Conservation (phyloP, 306 rosid species). For the Prosopis cineraria region DNA sequence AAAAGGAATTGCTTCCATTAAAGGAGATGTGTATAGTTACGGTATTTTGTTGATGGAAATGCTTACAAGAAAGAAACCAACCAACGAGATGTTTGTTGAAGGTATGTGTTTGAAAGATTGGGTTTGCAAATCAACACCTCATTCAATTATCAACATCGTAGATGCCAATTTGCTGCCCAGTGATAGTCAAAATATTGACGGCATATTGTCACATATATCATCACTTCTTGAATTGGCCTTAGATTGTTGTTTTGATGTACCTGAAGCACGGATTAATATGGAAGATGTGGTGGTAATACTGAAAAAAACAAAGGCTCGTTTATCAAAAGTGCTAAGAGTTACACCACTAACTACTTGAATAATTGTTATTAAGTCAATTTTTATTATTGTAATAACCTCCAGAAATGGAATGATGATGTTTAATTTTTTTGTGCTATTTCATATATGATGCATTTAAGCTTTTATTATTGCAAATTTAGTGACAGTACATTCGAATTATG, state of each 20-base stretch:
- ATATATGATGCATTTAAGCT: too few relatives aligned
- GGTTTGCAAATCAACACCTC: background rate
- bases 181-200: background rate
- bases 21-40: slow-evolving; percentile 48
- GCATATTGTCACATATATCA: background rate
- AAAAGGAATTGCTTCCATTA: slow-evolving; percentile 40
- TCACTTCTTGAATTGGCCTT: background rate
- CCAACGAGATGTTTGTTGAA: slow-evolving; percentile 34
- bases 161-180: background rate
- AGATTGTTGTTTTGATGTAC: background rate
- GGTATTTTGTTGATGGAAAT: slow-evolving; percentile 50
- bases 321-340: too few relatives aligned
- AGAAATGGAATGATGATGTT: too few relatives aligned
- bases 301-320: too few relatives aligned
- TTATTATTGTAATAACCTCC: too few relatives aligned
- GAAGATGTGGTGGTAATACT: too few relatives aligned
- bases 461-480: too few relatives aligned
- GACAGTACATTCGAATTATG: too few relatives aligned
- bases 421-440: too few relatives aligned
- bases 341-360: too few relatives aligned
- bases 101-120: slow-evolving; percentile 13
- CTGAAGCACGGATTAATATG: background rate
- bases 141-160: background rate
- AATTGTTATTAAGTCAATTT: too few relatives aligned
- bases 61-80: slow-evolving; percentile 48